A percentile compares a stretch with the other conserved stretches of the same genome.
Conservation (phyloP, 1,284 basidiomycete genomes). For the Ceratobasidium sp. region DNA sequence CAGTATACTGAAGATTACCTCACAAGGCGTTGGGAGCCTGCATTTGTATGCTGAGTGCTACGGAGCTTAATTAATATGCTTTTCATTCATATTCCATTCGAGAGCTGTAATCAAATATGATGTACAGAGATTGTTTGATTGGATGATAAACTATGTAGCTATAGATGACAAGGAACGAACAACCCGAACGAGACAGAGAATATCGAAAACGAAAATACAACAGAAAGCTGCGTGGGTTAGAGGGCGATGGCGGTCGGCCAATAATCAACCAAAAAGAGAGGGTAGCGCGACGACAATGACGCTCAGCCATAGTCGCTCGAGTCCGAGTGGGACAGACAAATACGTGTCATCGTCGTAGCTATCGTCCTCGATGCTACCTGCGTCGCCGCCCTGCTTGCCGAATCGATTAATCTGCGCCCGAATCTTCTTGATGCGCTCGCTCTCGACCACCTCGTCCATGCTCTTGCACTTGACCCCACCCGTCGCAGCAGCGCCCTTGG, state of each 20-base stretch:
- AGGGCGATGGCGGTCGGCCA: neutral
- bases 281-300: slow-evolving; percentile 26
- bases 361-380: slow-evolving; percentile 52
- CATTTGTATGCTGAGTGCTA: no score
- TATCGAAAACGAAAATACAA: slow-evolving; percentile 34
- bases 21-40: no score
- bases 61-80: no score
- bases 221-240: slow-evolving; percentile 37
- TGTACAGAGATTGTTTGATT: slow-evolving; percentile 36
- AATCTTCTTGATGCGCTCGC: slow-evolving; percentile 87
- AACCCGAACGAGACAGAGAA: slow-evolving; percentile 14
- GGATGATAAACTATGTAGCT: slow-evolving; percentile 42
- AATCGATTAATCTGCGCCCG: slow-evolving; percentile 76
- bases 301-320: slow-evolving; percentile 85
- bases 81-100: no score
- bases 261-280: slow-evolving; percentile 24
- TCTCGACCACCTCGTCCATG: slow-evolving; percentile 89
- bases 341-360: slow-evolving; percentile 59
- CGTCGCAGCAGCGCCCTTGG: slow-evolving; percentile 73
- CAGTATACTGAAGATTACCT: no score
- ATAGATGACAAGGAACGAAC: slow-evolving; percentile 21
- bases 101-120: no score
- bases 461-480: slow-evolving; percentile 90
- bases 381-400: slow-evolving; percentile 55
- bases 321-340: slow-evolving; percentile 52